Conservation (phyloP, 2,329 filamentous ascomycete genomes). For the Alternaria triticimaculans region DNA sequence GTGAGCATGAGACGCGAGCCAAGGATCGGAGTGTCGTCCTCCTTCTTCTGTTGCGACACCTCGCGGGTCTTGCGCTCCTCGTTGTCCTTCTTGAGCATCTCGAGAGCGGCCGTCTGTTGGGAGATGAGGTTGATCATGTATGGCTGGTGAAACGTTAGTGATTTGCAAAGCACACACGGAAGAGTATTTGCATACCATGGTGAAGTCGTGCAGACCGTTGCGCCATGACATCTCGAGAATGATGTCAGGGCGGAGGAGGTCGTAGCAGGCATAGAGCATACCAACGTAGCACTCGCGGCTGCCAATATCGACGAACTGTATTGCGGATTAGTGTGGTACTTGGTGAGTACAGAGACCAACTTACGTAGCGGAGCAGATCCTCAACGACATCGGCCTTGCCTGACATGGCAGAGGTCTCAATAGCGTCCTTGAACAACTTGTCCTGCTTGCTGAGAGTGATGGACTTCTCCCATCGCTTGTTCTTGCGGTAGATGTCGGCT, state of each 20-base stretch:
- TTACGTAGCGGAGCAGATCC: conserved; percentile 94
- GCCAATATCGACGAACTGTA: conserved; percentile 96
- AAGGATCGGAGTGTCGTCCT: conserved; percentile 92
- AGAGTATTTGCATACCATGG: conserved; percentile 66
- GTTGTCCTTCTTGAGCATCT: conserved; percentile 89
- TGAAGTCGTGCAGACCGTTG: conserved; percentile 91
- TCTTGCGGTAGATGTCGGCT: conserved; percentile 98
- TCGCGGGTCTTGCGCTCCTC: conserved; percentile 82
- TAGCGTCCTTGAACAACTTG: conserved; percentile 99
- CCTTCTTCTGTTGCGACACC: conserved; percentile 81
- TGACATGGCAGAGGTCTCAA: conserved; percentile 94
- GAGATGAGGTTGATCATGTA: conserved; percentile 99
- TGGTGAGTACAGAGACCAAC: conserved; percentile 55
- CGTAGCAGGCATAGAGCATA: conserved; percentile 98
- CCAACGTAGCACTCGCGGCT: conserved; percentile 99
- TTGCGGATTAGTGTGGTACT: conserved; percentile 40
- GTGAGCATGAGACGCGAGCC: conserved; percentile 95
- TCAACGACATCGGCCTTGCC: conserved; percentile 91
- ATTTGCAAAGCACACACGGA: not conserved
- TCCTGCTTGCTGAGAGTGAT: conserved; percentile 98
- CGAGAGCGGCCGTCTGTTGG: conserved; percentile 87
- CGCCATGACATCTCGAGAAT: conserved; percentile 98
- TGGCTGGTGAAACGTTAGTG: conserved; percentile 55
- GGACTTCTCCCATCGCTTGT: conserved; percentile 99
- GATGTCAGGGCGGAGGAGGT: conserved; percentile 89